Evolutionary conservation across 2,329 filamentous ascomycete genomes (phyloP).

Genomic region (Colletotrichum ledebouriae): DNA sequence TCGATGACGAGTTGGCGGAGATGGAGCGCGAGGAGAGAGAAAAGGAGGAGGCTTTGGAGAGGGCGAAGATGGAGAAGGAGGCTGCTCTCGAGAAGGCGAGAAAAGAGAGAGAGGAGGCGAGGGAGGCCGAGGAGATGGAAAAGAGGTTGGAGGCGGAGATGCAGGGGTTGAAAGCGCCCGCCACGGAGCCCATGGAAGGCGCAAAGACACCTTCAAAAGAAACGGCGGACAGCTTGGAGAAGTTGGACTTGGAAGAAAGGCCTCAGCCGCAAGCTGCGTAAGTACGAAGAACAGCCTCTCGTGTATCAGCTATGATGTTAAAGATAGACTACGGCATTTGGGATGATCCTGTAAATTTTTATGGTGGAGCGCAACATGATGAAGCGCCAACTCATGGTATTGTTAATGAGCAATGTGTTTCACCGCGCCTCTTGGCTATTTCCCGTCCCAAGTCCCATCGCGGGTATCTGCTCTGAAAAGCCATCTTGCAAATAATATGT

Average conservation of each 20-base stretch:
- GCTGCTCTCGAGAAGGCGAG: constrained; percentile 57
- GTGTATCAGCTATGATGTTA: not conserved
- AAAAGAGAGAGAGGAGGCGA: constrained; percentile 59
- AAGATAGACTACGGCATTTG: constrained; percentile 16
- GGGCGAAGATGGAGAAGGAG: constrained; percentile 57
- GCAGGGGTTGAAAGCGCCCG: constrained; percentile 22
- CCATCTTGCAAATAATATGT: constrained; percentile 35
- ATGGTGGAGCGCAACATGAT: constrained; percentile 24
- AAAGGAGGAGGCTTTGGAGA: constrained; percentile 61
- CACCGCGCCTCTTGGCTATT: constrained; percentile 33
- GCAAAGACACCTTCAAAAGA: constrained; percentile 46
- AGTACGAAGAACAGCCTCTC: constrained; percentile 17
- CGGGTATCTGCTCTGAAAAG: constrained; percentile 33
- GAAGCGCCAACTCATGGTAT: constrained; percentile 29
- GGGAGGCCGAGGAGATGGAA: constrained; percentile 63
- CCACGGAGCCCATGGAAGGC: constrained; percentile 45
- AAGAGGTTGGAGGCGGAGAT: constrained; percentile 61
- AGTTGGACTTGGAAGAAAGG: constrained; percentile 55
- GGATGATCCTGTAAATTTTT: constrained; percentile 16
- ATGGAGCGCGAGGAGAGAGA: constrained; percentile 73
- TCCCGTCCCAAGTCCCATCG: constrained; percentile 5
- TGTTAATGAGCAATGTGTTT: not conserved
- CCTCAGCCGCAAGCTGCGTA: constrained; percentile 43
- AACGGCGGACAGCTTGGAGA: constrained; percentile 53
- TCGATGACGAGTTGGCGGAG: constrained; percentile 88